These are phyloP conservation scores for Fraxinus baroniana DNA, from an alignment of 305 asterid genomes.

Conservation along the genomic window DNA sequence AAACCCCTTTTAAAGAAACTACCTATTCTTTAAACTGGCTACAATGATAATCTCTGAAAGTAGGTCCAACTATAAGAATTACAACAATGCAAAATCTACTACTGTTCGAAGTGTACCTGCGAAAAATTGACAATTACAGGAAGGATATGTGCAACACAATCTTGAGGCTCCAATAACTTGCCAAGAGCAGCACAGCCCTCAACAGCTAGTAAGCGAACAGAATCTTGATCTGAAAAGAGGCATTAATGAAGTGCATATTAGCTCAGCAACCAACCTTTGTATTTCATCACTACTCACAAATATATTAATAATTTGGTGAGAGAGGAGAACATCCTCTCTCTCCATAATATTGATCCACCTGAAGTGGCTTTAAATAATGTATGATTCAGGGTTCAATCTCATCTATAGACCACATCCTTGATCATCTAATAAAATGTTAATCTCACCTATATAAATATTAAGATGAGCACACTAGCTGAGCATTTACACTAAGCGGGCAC, in stretches of 20 bases:
- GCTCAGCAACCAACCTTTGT: background rate
- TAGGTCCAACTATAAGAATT: constrained; percentile 13
- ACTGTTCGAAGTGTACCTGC: constrained; percentile 46
- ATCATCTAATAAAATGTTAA: background rate
- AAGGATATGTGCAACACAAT: constrained; percentile 82
- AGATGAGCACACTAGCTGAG: background rate
- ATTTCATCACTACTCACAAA: background rate
- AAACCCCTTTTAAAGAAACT: background rate
- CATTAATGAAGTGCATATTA: constrained; percentile 4
- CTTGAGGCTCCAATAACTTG: constrained; percentile 82
- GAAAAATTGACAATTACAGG: constrained; percentile 94
- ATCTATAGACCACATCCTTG: background rate
- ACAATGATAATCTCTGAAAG: constrained; percentile 12
- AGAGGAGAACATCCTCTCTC: background rate
- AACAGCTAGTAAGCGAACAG: constrained; percentile 88
- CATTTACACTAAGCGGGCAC: background rate
- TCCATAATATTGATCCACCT: background rate
- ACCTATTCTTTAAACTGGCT: background rate
- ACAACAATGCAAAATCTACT: constrained; percentile 10
- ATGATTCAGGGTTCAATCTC: constrained; percentile 3
- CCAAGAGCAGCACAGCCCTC: constrained; percentile 96
- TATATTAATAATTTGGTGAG: background rate
- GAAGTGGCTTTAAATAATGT: background rate
- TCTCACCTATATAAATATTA: background rate
- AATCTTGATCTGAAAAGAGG: constrained; percentile 75